phyloP scores from a whole-genome alignment of 345 rosid genomes.

The Triadica sebifera region DNA sequence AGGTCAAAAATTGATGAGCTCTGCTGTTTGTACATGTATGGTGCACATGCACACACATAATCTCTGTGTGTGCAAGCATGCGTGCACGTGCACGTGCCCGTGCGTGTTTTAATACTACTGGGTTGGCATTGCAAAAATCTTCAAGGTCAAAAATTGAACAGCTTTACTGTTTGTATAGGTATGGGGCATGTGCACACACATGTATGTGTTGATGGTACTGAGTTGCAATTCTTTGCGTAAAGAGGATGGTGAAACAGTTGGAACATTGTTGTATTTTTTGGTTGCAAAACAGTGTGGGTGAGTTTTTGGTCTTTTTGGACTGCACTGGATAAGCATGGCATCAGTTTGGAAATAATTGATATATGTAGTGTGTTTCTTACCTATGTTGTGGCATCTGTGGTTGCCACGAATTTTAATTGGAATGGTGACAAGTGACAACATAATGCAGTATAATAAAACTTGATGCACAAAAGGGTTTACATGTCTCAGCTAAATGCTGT shows the following conservation, averaged over 20 bases:
- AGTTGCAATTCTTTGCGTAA: neutral
- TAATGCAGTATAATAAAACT: neutral
- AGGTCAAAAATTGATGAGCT: neutral
- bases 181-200: no score
- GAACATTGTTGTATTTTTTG: neutral
- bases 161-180: no score
- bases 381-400: neutral
- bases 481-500: neutral
- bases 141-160: no score
- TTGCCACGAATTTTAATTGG: neutral
- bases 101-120: no score
- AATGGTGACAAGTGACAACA: neutral
- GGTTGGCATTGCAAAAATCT: no score
- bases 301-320: slow-evolving; percentile 1
- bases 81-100: no score
- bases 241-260: neutral
- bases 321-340: no score
- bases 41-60: no score
- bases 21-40: neutral
- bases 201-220: neutral
- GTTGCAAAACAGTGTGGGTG: neutral
- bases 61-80: no score
- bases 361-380: neutral
- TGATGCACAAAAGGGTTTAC: neutral
- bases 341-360: neutral